Evolutionary conservation across 2,329 filamentous ascomycete genomes (phyloP).

Genomic region (Trichoderma afroharzianum): DNA sequence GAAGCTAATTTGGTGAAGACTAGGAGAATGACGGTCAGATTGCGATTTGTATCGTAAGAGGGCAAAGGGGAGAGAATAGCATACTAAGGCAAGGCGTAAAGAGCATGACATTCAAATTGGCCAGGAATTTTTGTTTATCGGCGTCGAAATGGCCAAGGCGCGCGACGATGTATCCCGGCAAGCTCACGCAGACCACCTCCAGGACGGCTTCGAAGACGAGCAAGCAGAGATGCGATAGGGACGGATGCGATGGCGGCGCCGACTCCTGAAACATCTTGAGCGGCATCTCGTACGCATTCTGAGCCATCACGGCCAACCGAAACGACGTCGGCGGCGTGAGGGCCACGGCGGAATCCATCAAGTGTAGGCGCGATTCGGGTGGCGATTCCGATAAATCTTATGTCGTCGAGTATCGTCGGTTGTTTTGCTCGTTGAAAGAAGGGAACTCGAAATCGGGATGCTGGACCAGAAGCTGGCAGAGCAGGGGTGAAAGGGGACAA

Average conservation of each 20-base stretch:
- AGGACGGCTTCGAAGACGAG: slow-evolving; percentile 93
- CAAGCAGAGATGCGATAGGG: slow-evolving; percentile 66
- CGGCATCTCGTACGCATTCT: slow-evolving; percentile 40
- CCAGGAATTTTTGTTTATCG: slow-evolving; percentile 93
- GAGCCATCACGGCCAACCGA: slow-evolving; percentile 39
- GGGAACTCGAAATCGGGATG: not conserved
- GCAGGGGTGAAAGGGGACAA: not conserved
- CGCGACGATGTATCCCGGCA: slow-evolving; percentile 92
- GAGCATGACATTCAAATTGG: slow-evolving; percentile 91
- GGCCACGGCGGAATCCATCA: slow-evolving; percentile 38
- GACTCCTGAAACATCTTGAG: slow-evolving; percentile 39
- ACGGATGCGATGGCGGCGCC: slow-evolving; percentile 57
- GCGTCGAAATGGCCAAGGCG: slow-evolving; percentile 89
- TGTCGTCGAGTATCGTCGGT: not conserved
- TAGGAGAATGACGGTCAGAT: slow-evolving; percentile 32
- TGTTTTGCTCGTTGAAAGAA: no score
- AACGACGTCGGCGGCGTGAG: slow-evolving; percentile 44
- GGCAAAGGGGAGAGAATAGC: slow-evolving; percentile 29
- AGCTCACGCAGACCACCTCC: slow-evolving; percentile 89
- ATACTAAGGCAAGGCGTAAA: slow-evolving; percentile 95
- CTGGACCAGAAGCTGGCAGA: not conserved
- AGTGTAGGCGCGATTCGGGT: not conserved
- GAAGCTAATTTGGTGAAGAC: slow-evolving; percentile 97
- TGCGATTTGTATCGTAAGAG: not conserved
- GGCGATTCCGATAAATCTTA: not conserved